Evolutionary conservation across 768 basidiomycete species (phyloP).

Genomic region (Punctularia strigosozonata): DNA sequence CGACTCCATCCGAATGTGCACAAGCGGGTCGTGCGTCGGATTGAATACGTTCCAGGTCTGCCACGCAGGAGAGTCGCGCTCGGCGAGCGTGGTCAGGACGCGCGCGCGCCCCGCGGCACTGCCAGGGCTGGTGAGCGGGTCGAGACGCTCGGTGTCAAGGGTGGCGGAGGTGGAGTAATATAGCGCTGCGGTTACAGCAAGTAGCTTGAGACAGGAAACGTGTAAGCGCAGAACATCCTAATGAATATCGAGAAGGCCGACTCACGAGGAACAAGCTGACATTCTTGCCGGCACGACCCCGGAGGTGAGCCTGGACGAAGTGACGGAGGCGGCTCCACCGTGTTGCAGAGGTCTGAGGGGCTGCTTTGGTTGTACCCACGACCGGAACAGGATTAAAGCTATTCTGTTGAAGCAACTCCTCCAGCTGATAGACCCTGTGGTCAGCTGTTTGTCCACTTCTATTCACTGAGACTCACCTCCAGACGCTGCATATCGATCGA

Average conservation of each 20-base stretch:
- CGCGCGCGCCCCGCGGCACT: too few species aligned
- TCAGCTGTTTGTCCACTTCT: constrained; percentile 5
- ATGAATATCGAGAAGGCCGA: constrained; percentile 2
- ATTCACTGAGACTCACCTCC: constrained; percentile 38
- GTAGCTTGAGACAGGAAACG: constrained; percentile 35
- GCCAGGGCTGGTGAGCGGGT: too few species aligned
- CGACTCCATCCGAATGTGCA: constrained; percentile 74
- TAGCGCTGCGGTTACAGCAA: constrained; percentile 63
- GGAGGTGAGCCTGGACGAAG: constrained; percentile 32
- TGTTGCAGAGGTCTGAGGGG: constrained; percentile 17
- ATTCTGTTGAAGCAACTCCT: constrained; percentile 75
- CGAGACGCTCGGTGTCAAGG: constrained; percentile 12
- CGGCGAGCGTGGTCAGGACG: too few species aligned
- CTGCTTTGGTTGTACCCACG: constrained; percentile 12
- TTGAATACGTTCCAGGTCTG: constrained; percentile 73
- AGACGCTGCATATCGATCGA: constrained; percentile 93
- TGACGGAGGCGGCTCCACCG: constrained; percentile 31
- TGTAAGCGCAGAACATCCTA: not conserved
- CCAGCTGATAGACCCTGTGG: constrained; percentile 36
- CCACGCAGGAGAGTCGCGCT: constrained; percentile 36
- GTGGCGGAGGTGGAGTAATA: constrained; percentile 59
- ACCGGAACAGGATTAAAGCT: constrained; percentile 39
- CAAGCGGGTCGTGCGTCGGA: constrained; percentile 46
- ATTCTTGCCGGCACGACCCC: constrained; percentile 63
- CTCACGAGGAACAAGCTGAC: constrained; percentile 70